Evolutionary conservation across 305 asterid species (phyloP), one percentile per base, ranked within the genome.

Genomic region (Nicotiana rustica): DNA sequence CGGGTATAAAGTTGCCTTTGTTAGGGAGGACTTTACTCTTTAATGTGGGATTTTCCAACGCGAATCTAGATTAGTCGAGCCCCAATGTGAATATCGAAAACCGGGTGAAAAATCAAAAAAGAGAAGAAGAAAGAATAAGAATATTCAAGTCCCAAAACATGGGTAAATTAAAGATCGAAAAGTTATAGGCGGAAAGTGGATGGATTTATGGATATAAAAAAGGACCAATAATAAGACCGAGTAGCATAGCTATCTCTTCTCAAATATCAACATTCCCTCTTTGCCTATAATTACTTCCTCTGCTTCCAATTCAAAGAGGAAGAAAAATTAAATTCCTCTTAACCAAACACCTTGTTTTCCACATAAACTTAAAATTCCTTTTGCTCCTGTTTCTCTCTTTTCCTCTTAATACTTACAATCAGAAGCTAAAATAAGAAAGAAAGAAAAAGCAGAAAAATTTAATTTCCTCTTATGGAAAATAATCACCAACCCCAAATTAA

Each of bases 381-480:
- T n/a, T 52, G 78, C 25, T 44, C 78, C 78, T 36, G 1, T 41
- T 3, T 1, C 35, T 25, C 29, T 21, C 6, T 10, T 29, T 5
- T 4, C 18, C 18, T 19, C 6, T 44, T 62, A 60, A 14, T 52
- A 41, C 65, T n/a, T 56, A 4, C 18, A 25, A 25, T 25, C 35
- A 31, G 35, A 31, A 31, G 35, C 35, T 31, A 31, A 31, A 31
- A 3, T 3, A 41, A 55, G 77, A 44, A 25, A 25, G 29, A 25
- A 44, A 44, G 10, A 13, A 18, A 15, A 62, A 62, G 25, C 10
- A 62, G 15, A 25, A 35, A 21, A 38, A 81, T 10, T 13, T 1
- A 1, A 9, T 59, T 49, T 68, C 55, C 15, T 79, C 56, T 33
- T 21, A 93, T 93, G 97, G 97, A 93, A 86, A 90, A 85, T 69